Evolutionary conservation across 345 rosid genomes (phyloP).

Genomic region (Syzygium oleosum): DNA sequence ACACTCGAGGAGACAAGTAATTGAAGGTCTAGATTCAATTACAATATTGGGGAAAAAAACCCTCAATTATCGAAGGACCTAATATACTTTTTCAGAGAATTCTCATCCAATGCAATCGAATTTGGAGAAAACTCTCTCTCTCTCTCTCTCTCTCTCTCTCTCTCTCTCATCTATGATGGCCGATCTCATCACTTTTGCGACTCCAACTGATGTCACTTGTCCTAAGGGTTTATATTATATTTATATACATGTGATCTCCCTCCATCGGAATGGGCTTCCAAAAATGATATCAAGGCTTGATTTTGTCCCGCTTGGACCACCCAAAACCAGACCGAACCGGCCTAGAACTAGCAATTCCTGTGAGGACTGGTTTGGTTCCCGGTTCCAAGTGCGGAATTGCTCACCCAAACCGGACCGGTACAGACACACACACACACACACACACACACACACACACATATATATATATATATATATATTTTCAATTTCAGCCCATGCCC

Average conservation of each 20-base stretch:
- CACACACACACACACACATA: too few species aligned
- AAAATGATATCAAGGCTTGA: rapidly evolving
- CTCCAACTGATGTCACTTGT: neutral
- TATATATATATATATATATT: too few species aligned
- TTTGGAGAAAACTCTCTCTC: neutral
- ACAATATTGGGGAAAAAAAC: neutral
- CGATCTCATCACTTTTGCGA: too few species aligned
- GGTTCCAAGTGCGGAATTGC: rapidly evolving
- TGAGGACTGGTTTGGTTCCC: rapidly evolving
- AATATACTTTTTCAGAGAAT: neutral
- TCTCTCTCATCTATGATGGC: neutral
- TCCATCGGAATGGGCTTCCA: rapidly evolving
- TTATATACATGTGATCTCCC: rapidly evolving
- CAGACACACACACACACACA: too few species aligned
- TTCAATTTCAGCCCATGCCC: too few species aligned
- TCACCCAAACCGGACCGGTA: too few species aligned
- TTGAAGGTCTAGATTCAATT: neutral
- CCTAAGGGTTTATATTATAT: neutral
- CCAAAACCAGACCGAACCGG: too few species aligned
- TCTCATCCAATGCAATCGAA: neutral
- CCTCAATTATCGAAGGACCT: neutral
- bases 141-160: neutral
- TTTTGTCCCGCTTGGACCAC: neutral
- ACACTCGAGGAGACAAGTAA: neutral
- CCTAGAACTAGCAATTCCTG: too few species aligned